Evolutionary conservation across 2,329 filamentous ascomycete genomes (phyloP).

Genomic region (Colletotrichum camelliae): DNA sequence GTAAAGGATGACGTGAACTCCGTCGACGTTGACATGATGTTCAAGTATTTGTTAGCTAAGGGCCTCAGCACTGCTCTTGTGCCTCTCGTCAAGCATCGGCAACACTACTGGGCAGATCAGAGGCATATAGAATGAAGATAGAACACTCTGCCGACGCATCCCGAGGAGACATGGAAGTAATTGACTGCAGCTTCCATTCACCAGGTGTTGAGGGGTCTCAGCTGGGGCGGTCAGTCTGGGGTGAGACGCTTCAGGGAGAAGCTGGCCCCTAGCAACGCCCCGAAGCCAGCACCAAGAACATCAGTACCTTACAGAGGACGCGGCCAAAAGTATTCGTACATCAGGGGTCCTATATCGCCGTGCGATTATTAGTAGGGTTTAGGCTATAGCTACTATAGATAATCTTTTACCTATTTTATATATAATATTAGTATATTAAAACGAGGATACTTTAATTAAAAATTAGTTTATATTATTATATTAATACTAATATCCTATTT

Average conservation of each 20-base stretch:
- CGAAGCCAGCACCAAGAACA: background rate
- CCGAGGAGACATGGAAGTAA: background rate
- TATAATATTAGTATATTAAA: too few relatives aligned
- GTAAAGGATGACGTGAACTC: conserved; percentile 24
- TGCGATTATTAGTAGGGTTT: too few relatives aligned
- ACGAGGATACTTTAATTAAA: too few relatives aligned
- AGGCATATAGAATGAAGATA: background rate
- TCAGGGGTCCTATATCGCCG: too few relatives aligned
- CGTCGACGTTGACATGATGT: background rate
- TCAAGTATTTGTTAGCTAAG: background rate
- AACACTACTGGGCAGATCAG: background rate
- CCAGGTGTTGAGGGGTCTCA: background rate
- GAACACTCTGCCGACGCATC: background rate
- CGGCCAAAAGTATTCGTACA: too few relatives aligned
- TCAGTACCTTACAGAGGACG: conserved; percentile 10
- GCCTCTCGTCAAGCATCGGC: background rate
- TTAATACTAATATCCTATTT: too few relatives aligned
- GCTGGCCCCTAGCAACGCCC: background rate
- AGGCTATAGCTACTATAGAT: too few relatives aligned
- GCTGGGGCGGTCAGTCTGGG: background rate
- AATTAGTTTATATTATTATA: too few relatives aligned
- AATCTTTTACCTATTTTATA: too few relatives aligned
- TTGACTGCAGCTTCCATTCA: background rate
- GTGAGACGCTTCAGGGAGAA: background rate
- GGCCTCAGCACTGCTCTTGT: background rate